phyloP scores from a whole-genome alignment of 2,329 filamentous ascomycete genomes.

The Aspergillus fumigatus region DNA sequence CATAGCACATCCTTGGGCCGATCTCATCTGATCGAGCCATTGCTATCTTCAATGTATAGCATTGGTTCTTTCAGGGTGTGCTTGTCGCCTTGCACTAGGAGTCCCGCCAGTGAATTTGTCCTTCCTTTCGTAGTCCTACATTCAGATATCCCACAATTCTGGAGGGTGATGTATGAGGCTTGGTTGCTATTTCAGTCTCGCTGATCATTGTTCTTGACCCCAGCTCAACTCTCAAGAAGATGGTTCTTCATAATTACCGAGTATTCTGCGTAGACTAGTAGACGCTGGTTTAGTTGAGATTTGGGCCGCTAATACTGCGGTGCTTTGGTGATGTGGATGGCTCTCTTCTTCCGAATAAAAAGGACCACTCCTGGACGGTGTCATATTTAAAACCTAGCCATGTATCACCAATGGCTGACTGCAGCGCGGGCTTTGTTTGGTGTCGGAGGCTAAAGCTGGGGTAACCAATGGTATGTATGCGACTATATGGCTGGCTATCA shows the following conservation, averaged over 20 bases:
- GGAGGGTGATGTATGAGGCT: conserved; percentile 4
- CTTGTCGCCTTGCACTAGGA: background rate
- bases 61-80: background rate
- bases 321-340: background rate
- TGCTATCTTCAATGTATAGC: background rate
- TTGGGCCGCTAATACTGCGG: conserved; percentile 6
- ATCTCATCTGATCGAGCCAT: background rate
- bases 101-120: background rate
- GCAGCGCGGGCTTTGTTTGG: background rate
- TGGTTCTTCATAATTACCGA: background rate
- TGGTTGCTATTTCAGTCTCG: background rate
- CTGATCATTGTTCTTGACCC: conserved; percentile 1
- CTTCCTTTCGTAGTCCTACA: background rate
- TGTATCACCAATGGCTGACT: background rate
- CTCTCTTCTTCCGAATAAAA: conserved; percentile 1
- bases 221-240: background rate
- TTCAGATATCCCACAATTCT: conserved; percentile 13
- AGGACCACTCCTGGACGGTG: background rate
- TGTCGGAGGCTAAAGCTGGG: background rate
- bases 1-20: background rate
- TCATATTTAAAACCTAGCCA: background rate
- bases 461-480: background rate
- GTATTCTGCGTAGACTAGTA: background rate
- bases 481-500: background rate
- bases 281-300: conserved; percentile 4